phyloP scores from a whole-genome alignment of 257 asterid genomes.

The Perilla frutescens region DNA sequence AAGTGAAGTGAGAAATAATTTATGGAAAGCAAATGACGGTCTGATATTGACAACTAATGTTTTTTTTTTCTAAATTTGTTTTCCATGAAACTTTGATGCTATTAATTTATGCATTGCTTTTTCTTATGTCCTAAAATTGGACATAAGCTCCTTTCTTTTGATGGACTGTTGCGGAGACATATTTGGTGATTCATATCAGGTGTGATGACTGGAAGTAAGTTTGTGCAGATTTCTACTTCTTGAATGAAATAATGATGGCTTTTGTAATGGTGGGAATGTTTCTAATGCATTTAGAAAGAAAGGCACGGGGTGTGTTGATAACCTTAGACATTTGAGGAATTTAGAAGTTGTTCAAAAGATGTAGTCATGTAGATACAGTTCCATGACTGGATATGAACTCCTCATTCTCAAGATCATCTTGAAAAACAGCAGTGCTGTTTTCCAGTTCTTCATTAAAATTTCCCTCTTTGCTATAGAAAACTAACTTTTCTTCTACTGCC shows the following conservation, averaged over 20 bases:
- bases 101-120: neutral
- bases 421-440: neutral
- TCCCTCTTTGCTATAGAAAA: neutral
- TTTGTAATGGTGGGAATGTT: neutral
- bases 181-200: neutral
- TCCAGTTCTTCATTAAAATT: neutral
- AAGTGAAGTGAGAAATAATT: constrained; percentile 11
- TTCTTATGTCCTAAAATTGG: neutral
- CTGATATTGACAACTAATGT: neutral
- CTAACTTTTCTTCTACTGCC: constrained; percentile 16
- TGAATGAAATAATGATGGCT: neutral
- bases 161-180: neutral
- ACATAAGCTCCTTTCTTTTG: constrained; percentile 3
- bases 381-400: constrained; percentile 8
- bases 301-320: neutral
- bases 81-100: neutral
- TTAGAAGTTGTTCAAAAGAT: neutral
- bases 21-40: neutral
- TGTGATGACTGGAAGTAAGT: neutral
- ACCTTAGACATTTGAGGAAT: neutral
- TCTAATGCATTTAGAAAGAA: constrained; percentile 3
- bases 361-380: neutral
- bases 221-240: constrained; percentile 5
- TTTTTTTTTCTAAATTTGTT: neutral
- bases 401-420: neutral